Evolutionary conservation across 345 rosid species (phyloP), one percentile per base, ranked within the genome.

Genomic region (Lumnitzera littorea): DNA sequence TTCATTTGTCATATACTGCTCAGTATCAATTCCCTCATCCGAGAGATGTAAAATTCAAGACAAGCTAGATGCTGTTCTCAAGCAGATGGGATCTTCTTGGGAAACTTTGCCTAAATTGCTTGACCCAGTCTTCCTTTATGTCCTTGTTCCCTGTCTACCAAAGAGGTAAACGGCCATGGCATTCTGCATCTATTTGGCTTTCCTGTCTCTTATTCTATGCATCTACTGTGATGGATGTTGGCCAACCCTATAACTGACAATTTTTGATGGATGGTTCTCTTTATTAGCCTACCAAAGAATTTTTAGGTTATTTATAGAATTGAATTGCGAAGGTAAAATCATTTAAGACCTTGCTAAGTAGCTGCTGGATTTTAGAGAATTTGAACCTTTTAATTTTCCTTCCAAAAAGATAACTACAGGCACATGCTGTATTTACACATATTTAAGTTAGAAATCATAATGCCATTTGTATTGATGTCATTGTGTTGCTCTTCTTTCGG

Each of bases 111-210:
- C 63, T 1, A 62, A 73, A 70, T 50, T 72, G 60, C 66, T 79
- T 0, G 75, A 90, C 72, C 88, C 92, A 60, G 67, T 88, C 17
- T 79, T 76, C 71, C 68, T 90, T 15, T 87, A 86, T 76, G 77
- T 88, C 52, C 80, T 85, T 15, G 87, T 85, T 67, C 88, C 97
- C n/a, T 86, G 86, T 76, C 87, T 94, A 46, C 97, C 99, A 41
- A 94, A 94, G 76, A 81, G 99, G 99, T 90, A 71, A 52, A 46
- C 14, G n/a, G 46, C 14, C 24, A 36, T n/a, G 48, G 31, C 24
- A 31, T 27, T 27, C 31, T 31, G 27, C n/a, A 55, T 62, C 46
- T 29, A 12, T 55, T 55, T 3, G 31, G 31, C 51, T n/a, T 25
- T 13, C 24, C 15, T 31, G 13, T 48, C 63, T 47, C 41, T 27